Base-by-base conservation (phyloP, 257 asterid genomes). In the Schizonepeta tenuifolia region DNA sequence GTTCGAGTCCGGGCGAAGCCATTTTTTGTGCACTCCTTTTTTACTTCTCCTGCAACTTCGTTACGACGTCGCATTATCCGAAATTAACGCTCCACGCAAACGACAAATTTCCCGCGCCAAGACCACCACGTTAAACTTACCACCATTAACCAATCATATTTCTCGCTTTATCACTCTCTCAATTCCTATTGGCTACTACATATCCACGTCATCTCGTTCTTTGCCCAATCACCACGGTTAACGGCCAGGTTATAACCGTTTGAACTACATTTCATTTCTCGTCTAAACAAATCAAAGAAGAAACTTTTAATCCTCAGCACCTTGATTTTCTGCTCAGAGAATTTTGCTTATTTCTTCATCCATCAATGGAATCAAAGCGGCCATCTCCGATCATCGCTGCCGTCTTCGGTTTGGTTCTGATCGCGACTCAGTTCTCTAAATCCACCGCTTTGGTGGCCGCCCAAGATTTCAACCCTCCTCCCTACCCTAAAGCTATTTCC, bases 1-100 rank as follows among this genome's bases (percentile, higher is more conserved):
- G 89, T 83, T 87, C 84, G 79, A 85, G 53, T 26, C 51, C 68
- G 68, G 85, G 88, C 85, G 87, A 85, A 73, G 88, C 89, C 90
- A 81, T 0, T 3, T 18, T 9, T 20, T 55, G 0, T 8, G 0
- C 2, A 3, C 1, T 1, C 5, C 1, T 17, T 17, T 17, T 7
- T 17, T 38, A 38, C 3, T 24, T 26, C 5, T 13, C 10, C 1
- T n/a, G 4, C 4, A 56, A 24, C 38, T 26, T 24, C 5, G 3
- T 6, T 11, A 59, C 65, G 65, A 33, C 46, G 26, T 8, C 65
- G 65, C 33, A 22, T 7, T 67, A 5, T 43, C 58, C 12, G 40
- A 8, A 6, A 21, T n/a, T 9, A 50, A 65, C 72, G 70, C 73
- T 20, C n/a, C n/a, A n/a, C n/a, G n/a, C n/a, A n/a, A 62, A 6